These are phyloP conservation scores for Ustilago shanxiensis DNA, from an alignment of 1,284 basidiomycete species.

Conservation along the genomic window DNA sequence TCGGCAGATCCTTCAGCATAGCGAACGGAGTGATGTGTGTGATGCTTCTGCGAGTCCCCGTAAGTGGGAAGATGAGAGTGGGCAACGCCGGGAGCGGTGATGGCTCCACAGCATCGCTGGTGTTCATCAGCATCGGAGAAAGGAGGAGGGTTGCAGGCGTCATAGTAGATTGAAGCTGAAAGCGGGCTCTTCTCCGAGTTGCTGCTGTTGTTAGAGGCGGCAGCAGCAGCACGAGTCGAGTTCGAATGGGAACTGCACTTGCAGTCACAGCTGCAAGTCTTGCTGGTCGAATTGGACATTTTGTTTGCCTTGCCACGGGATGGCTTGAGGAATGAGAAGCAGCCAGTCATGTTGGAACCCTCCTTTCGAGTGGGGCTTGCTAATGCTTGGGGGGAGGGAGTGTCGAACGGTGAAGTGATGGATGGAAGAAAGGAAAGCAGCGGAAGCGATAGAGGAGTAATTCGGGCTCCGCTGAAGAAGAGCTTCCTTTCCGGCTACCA, in stretches of 20 bases:
- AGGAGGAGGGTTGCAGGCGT: conserved; percentile 48
- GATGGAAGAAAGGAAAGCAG: neutral
- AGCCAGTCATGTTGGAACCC: conserved; percentile 29
- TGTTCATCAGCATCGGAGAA: conserved; percentile 12
- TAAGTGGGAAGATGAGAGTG: conserved; percentile 43
- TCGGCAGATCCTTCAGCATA: conserved; percentile 11
- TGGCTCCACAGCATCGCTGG: conserved; percentile 39
- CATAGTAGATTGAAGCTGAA: conserved; percentile 42
- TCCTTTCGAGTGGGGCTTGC: neutral
- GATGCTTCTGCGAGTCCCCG: conserved; percentile 29
- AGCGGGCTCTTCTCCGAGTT: conserved; percentile 31
- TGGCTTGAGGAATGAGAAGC: conserved; percentile 46
- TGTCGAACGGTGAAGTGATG: conserved; percentile 3
- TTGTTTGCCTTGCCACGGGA: conserved; percentile 18
- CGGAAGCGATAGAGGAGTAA: conserved; percentile 3
- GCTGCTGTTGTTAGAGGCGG: neutral
- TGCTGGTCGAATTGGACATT: conserved; percentile 7
- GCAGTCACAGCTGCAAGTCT: conserved; percentile 22
- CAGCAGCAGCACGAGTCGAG: neutral
- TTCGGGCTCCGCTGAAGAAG: neutral
- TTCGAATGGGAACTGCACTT: conserved; percentile 11
- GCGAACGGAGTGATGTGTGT: conserved; percentile 22
- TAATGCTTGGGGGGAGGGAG: neutral
- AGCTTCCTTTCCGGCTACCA: neutral
- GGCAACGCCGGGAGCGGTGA: conserved; percentile 4